Evolutionary conservation across 345 rosid species (phyloP).

Genomic region (Sonneratia caseolaris): DNA sequence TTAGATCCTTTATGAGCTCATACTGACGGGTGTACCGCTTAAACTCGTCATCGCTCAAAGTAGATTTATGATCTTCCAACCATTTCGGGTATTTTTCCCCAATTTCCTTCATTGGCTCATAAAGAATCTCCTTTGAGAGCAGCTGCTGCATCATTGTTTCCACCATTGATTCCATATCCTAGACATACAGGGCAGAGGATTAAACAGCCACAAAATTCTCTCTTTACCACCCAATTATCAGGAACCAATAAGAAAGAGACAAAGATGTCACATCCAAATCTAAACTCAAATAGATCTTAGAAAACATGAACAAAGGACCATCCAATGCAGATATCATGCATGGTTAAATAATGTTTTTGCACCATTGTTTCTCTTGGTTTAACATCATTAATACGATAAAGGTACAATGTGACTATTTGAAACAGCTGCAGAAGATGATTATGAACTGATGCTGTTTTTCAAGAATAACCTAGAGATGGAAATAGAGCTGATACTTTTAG

Average conservation of each 20-base stretch:
- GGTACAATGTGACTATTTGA: neutral
- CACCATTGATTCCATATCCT: constrained; percentile 93
- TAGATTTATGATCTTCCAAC: constrained; percentile 71
- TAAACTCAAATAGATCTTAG: neutral
- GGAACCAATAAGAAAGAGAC: neutral
- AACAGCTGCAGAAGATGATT: neutral
- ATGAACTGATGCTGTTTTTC: neutral
- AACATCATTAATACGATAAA: neutral
- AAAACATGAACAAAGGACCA: too few species aligned
- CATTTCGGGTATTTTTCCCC: constrained; percentile 83
- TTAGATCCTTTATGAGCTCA: constrained; percentile 69
- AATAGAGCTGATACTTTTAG: neutral
- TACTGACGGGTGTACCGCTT: constrained; percentile 60
- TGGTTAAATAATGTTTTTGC: neutral
- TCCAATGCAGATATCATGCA: neutral
- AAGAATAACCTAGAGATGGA: neutral
- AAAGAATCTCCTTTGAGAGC: constrained; percentile 83
- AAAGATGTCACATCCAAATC: neutral
- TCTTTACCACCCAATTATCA: neutral
- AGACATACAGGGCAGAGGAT: constrained; percentile 7
- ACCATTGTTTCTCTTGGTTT: neutral
- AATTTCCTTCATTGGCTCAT: constrained; percentile 98
- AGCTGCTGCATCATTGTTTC: constrained; percentile 99
- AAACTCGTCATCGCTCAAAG: constrained; percentile 52
- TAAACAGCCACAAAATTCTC: neutral